Evolutionary conservation across 2,329 filamentous ascomycete genomes (phyloP).

Genomic region (Gnomoniopsis sp.): DNA sequence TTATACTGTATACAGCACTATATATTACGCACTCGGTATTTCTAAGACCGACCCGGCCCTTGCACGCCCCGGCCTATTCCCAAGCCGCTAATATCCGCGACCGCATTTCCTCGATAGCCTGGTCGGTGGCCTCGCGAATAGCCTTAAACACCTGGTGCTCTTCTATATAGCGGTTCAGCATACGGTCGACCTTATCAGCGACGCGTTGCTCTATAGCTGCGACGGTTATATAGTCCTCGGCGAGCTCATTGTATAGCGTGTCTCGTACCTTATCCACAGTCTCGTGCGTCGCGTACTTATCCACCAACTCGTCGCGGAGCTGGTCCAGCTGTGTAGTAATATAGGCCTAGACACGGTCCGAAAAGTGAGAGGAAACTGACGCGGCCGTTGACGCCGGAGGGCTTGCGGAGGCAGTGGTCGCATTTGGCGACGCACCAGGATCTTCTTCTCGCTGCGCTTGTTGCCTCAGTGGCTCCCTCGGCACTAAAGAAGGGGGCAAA

Average conservation of each 20-base stretch:
- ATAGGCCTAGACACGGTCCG: slow-evolving; percentile 2
- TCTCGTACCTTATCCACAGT: too few relatives aligned
- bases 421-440: not conserved
- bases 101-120: not conserved
- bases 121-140: not conserved
- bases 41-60: too few relatives aligned
- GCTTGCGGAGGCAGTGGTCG: not conserved
- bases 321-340: not conserved
- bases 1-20: too few relatives aligned
- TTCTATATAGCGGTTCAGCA: not conserved
- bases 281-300: not conserved
- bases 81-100: not conserved
- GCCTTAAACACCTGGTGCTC: slow-evolving; percentile 1
- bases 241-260: not conserved
- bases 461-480: too few relatives aligned
- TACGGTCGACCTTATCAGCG: not conserved
- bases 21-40: too few relatives aligned
- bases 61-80: not conserved
- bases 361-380: not conserved
- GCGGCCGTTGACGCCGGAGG: not conserved
- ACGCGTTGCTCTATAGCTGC: not conserved
- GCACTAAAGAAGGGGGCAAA: too few relatives aligned
- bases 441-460: too few relatives aligned
- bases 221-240: not conserved
- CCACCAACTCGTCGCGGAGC: not conserved